Base-by-base conservation (phyloP, 2,329 filamentous ascomycete species). In the Claviceps pazoutovae region DNA sequence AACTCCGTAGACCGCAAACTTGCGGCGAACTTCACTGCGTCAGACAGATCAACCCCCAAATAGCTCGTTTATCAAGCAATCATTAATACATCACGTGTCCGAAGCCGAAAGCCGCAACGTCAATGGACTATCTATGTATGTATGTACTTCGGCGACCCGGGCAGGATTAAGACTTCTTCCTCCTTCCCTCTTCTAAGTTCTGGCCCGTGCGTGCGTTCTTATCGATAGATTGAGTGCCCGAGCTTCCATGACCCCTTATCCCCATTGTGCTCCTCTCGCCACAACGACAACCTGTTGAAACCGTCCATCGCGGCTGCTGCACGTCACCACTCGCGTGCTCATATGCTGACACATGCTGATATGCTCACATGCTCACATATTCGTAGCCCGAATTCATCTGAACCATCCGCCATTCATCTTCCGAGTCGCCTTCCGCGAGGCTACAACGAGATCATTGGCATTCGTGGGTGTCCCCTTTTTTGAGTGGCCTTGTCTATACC, bases 221-320 rank as follows among this genome's bases (percentile, higher is more conserved):
- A 26, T 44, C 42, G 42, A 44, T 44, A 23, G 19, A 26, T 44
- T 7, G 19, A 14, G 19, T 43, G 5, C 42, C 42, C 21, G 7
- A 26, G 19, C 21, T 17, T 19, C 16, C 19, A 34, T 9, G 42
- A 23, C 21, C 42, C 11, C 21, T 26, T 51, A 37, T 54, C 43
- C 26, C 49, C 16, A 48, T 30, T 26, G 52, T 53, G 48, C 52
- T 53, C 36, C 23, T 23, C 14, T 45, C 37, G 49, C 38, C 49
- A 30, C 46, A 49, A 13, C 46, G 46, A 30, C 52, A 48, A 26
- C 36, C 34, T 44, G n/a, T 36, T 37, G 44, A 51, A 48, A 23
- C 39, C 41, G 36, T 39, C 39, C 34, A 48, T 48, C 37, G 52
- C n/a, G 17, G 36, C 26, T 51, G 45, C 46, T 38, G 45, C 46